These are phyloP conservation scores for Corynascus novoguineensis DNA, from an alignment of 495 filamentous ascomycete genomes.

Conservation along the genomic window DNA sequence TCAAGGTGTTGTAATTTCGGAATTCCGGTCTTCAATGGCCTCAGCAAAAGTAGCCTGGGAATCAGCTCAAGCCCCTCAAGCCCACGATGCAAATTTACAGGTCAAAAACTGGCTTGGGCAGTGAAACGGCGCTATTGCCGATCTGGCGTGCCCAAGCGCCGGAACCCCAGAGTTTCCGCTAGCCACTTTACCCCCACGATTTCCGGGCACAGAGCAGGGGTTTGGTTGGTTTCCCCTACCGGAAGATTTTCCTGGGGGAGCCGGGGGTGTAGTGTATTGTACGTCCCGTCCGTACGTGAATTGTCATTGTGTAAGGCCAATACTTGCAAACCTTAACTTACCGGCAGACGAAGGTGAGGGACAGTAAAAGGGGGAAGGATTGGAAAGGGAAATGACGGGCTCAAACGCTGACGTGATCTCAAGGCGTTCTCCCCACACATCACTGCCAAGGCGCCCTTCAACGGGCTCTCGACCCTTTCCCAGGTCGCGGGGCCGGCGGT, in stretches of 20 bases:
- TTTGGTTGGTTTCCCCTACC: slow-evolving; percentile 13
- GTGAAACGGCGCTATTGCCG: slow-evolving; percentile 5
- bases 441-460: not conserved
- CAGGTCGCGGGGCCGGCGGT: not conserved
- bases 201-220: slow-evolving; percentile 9
- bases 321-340: too few species aligned
- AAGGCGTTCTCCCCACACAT: slow-evolving; percentile 12
- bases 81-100: not conserved
- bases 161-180: slow-evolving; percentile 15
- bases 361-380: slow-evolving; percentile 6
- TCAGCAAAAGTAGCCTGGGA: not conserved
- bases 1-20: not conserved
- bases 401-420: slow-evolving; percentile 26
- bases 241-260: slow-evolving; percentile 21
- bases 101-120: not conserved
- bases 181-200: slow-evolving; percentile 12
- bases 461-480: not conserved
- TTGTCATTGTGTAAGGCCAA: too few species aligned
- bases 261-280: too few species aligned
- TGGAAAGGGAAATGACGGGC: slow-evolving; percentile 2
- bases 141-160: slow-evolving; percentile 1
- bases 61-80: slow-evolving; percentile 1
- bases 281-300: too few species aligned
- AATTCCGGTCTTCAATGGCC: not conserved
- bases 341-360: too few species aligned